Percentiles rank a stretch among this genome's conserved stretches.
Conservation (phyloP, 2,329 filamentous ascomycete species). For the Ophiostoma perfectum region DNA sequence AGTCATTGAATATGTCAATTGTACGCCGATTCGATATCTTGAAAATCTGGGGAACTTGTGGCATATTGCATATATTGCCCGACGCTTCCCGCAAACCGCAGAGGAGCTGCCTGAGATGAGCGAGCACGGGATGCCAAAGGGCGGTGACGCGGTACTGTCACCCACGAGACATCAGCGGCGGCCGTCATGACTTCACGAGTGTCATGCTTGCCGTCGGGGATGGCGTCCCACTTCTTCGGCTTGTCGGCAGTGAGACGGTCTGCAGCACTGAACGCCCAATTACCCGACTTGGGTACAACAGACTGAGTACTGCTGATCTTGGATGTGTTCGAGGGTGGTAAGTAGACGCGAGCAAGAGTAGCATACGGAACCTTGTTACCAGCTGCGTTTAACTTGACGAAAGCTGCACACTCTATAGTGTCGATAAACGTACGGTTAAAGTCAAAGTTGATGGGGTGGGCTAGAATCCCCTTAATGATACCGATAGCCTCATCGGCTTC, state of each 20-base stretch:
- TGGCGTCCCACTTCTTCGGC: not conserved
- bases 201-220: not conserved
- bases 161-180: conserved; percentile 2
- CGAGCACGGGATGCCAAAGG: not conserved
- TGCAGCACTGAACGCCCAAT: not conserved
- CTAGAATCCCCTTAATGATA: not conserved
- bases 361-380: not conserved
- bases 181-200: not conserved
- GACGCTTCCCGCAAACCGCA: not conserved
- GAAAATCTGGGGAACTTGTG: not conserved
- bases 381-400: not conserved
- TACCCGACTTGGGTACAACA: not conserved
- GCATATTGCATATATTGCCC: not conserved
- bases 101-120: not conserved
- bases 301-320: not conserved
- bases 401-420: not conserved
- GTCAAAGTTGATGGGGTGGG: not conserved
- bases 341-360: not conserved
- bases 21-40: not conserved
- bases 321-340: not conserved
- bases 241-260: not conserved
- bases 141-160: not conserved
- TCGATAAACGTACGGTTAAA: not conserved
- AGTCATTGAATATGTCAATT: no score
- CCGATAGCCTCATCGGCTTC: not conserved